A percentile compares a stretch with the other conserved stretches of the same genome.
These are phyloP conservation scores for Acacia acuminata DNA, from an alignment of 306 rosid genomes.

Conservation along the genomic window DNA sequence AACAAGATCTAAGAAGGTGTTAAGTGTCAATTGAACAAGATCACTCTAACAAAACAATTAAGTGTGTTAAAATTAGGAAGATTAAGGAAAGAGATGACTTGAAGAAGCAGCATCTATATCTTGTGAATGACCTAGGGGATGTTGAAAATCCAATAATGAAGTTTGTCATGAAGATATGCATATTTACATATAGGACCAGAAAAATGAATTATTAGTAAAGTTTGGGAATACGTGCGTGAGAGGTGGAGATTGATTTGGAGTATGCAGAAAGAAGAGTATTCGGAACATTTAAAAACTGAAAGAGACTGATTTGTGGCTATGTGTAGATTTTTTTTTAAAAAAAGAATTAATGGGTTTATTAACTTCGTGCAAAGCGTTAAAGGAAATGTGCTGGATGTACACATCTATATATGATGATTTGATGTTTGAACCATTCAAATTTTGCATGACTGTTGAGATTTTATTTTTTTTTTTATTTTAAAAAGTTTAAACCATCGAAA, in stretches of 20 bases:
- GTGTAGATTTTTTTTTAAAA: conserved; percentile 17
- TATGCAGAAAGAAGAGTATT: background rate
- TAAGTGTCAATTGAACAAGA: too few species aligned
- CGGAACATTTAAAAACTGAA: conserved; percentile 33
- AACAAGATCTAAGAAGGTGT: too few species aligned
- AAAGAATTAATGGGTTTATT: background rate
- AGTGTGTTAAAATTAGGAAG: background rate
- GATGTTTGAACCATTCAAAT: background rate
- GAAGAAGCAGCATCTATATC: background rate
- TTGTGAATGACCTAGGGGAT: background rate
- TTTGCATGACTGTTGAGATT: background rate
- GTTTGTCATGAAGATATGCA: background rate
- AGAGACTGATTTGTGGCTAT: conserved; percentile 46
- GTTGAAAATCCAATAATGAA: background rate
- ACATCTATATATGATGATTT: background rate
- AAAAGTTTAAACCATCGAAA: background rate
- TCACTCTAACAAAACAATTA: too few species aligned
- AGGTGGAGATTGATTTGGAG: conserved; percentile 2
- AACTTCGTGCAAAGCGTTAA: background rate
- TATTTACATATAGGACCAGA: background rate
- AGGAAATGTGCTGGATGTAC: background rate
- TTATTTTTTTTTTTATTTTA: background rate
- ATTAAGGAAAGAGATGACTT: background rate
- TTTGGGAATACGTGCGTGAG: background rate
- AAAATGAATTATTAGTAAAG: background rate